Conservation (phyloP, 208 protist genomes). For the Trypanosomatidae sp. region DNA sequence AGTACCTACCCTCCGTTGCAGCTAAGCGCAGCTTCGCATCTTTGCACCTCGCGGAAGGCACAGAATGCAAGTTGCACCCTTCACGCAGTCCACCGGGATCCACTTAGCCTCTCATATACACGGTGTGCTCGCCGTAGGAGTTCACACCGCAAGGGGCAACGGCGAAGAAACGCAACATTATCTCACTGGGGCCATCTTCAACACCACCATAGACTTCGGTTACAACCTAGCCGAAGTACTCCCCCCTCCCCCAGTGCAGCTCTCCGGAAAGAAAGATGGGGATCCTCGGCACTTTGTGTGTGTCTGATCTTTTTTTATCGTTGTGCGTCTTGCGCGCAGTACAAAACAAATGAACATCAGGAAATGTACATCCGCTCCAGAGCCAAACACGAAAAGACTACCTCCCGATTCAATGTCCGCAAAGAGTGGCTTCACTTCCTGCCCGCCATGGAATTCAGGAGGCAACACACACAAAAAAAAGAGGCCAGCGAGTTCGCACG, state of each 20-base stretch:
- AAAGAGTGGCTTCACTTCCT: too few species aligned
- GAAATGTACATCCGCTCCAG: too few species aligned
- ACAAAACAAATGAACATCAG: neutral
- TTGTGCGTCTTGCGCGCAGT: neutral
- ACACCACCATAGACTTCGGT: slow-evolving; percentile 55
- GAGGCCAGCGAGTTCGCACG: neutral
- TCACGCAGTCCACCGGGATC: slow-evolving; percentile 51
- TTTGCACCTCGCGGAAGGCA: slow-evolving; percentile 33
- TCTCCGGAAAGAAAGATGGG: neutral
- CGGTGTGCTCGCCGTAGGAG: slow-evolving; percentile 86
- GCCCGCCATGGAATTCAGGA: neutral
- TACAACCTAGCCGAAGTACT: slow-evolving; percentile 44
- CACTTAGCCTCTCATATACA: slow-evolving; percentile 79
- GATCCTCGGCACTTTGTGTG: neutral
- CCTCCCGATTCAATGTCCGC: too few species aligned
- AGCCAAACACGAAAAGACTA: too few species aligned
- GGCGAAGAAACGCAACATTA: slow-evolving; percentile 59
- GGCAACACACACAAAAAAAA: neutral
- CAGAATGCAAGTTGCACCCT: slow-evolving; percentile 57
- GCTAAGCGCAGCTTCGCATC: slow-evolving; percentile 52
- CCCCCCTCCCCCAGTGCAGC: too few species aligned
- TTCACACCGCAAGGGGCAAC: slow-evolving; percentile 80
- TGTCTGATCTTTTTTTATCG: neutral
- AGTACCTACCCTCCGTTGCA: slow-evolving; percentile 34
- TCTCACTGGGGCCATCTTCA: slow-evolving; percentile 36